Conservation (phyloP, 2,329 filamentous ascomycete genomes). For the Sporothrix luriei region DNA sequence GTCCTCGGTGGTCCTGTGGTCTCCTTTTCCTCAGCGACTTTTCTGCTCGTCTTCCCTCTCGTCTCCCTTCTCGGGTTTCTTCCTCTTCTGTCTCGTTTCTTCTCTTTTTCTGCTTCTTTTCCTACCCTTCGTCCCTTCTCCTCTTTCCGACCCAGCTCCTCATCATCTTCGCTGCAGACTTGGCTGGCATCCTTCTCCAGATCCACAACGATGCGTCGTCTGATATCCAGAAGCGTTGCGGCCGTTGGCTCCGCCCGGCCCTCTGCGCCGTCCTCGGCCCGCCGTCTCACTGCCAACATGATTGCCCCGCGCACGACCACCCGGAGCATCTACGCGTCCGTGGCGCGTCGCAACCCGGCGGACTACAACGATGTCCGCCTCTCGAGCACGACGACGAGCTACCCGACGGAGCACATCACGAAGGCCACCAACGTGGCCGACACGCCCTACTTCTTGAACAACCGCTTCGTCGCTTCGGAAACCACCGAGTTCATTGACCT, state of each 20-base stretch:
- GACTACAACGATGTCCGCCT: constrained; percentile 47
- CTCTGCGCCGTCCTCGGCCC: constrained; percentile 41
- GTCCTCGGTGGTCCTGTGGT: constrained; percentile 12
- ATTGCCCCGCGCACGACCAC: constrained; percentile 42
- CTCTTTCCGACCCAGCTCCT: neutral
- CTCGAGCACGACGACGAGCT: constrained; percentile 60
- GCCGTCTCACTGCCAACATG: constrained; percentile 37
- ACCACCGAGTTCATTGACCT: constrained; percentile 76
- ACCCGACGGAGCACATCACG: constrained; percentile 72
- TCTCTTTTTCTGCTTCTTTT: neutral
- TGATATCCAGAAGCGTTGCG: constrained; percentile 48
- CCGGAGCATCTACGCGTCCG: constrained; percentile 61
- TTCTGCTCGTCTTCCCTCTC: constrained; percentile 13
- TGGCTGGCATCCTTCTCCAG: neutral
- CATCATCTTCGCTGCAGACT: constrained; percentile 5
- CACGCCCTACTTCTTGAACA: constrained; percentile 81
- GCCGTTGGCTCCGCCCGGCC: constrained; percentile 43
- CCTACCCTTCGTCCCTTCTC: neutral
- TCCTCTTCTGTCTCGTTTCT: neutral
- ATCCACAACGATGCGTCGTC: constrained; percentile 49
- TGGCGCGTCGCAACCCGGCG: constrained; percentile 57
- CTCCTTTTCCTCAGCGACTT: constrained; percentile 9
- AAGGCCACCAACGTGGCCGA: constrained; percentile 62
- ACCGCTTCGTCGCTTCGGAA: constrained; percentile 70
- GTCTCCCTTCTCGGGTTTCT: neutral